Evolutionary conservation across 116 monocot genomes (phyloP).

Genomic region (Posidonia oceanica): DNA sequence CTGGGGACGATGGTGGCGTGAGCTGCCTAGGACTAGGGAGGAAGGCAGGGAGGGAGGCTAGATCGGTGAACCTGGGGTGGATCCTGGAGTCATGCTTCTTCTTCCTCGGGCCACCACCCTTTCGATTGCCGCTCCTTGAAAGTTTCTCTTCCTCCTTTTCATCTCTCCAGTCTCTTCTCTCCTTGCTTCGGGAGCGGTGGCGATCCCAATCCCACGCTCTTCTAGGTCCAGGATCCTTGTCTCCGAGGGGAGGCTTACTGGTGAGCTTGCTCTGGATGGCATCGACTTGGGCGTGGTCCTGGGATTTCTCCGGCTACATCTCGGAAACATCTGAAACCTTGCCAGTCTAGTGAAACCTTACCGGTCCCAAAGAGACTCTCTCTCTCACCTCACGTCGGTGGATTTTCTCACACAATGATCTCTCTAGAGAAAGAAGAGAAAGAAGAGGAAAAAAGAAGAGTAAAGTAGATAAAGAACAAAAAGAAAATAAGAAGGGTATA

Average conservation of each 20-base stretch:
- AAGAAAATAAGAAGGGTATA: too few relatives aligned
- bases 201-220: background rate
- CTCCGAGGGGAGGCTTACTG: background rate
- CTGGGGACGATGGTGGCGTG: too few relatives aligned
- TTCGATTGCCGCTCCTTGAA: background rate
- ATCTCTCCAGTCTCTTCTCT: slow-evolving; percentile 8
- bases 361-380: background rate
- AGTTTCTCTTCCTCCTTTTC: background rate
- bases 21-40: too few relatives aligned
- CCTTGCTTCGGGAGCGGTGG: slow-evolving; percentile 6
- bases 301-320: background rate
- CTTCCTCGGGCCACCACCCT: too few relatives aligned
- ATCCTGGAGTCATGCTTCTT: too few relatives aligned
- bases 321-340: slow-evolving; percentile 4
- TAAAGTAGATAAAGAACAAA: too few relatives aligned
- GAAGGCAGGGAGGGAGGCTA: too few relatives aligned
- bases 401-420: too few relatives aligned
- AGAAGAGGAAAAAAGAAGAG: too few relatives aligned
- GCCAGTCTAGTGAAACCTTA: background rate
- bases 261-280: slow-evolving; percentile 48
- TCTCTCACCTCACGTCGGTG: too few relatives aligned
- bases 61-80: too few relatives aligned
- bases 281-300: slow-evolving; percentile 24
- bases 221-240: background rate
- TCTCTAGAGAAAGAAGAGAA: too few relatives aligned